Evolutionary conservation across 1,139 yeast species (phyloP).

Genomic region (Trichomonascaceae sp.): DNA sequence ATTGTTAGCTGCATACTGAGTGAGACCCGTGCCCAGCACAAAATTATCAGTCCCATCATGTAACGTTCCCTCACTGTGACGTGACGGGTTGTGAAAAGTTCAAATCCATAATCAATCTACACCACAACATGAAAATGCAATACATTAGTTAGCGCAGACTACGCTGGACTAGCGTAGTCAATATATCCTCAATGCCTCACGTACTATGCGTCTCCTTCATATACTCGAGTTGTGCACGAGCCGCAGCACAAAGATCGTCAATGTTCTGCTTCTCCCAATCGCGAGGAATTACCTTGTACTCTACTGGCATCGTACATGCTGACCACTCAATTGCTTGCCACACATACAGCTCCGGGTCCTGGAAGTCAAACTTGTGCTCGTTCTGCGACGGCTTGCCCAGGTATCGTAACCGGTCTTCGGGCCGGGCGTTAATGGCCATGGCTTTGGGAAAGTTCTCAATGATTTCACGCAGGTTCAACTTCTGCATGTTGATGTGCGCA

Average conservation of each 20-base stretch:
- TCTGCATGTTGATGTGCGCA: constrained; percentile 55
- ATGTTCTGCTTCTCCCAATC: constrained; percentile 33
- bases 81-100: no score
- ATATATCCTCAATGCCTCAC: no score
- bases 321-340: constrained; percentile 48
- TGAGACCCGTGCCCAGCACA: no score
- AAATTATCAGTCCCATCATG: no score
- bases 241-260: constrained; percentile 28
- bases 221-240: no score
- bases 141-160: no score
- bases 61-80: no score
- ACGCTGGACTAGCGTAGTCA: no score
- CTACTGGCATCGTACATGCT: constrained; percentile 34
- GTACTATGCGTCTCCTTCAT: no score
- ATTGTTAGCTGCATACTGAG: constrained; percentile 82
- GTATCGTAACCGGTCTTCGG: constrained; percentile 35
- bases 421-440: constrained; percentile 27
- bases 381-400: constrained; percentile 43
- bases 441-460: constrained; percentile 10
- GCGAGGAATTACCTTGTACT: constrained; percentile 30
- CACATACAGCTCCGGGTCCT: constrained; percentile 46
- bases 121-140: no score
- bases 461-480: constrained; percentile 38
- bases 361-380: constrained; percentile 29
- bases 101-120: no score